A percentile compares a stretch with the other conserved stretches of the same genome.
phyloP scores from a whole-genome alignment of 306 rosid species.

The Dryas drummondii region DNA sequence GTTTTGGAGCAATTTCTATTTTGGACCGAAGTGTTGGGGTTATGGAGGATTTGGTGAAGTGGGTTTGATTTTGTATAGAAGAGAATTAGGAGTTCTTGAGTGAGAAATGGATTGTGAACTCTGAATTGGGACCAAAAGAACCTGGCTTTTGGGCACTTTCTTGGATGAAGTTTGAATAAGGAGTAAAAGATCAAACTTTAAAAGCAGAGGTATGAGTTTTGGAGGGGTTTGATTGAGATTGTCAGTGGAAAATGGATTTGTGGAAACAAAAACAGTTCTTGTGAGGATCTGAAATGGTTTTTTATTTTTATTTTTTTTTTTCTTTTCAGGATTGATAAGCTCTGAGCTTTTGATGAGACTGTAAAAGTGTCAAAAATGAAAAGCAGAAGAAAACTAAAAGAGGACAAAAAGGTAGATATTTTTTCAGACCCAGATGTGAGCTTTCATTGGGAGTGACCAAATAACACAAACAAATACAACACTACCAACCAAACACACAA shows the following conservation, averaged over 20 bases:
- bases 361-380: conserved; percentile 32
- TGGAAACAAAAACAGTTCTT: conserved; percentile 2
- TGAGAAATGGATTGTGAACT: not conserved
- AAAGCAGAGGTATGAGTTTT: not conserved
- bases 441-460: conserved; percentile 21
- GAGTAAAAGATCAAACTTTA: conserved; percentile 6
- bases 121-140: not conserved
- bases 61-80: conserved; percentile 10
- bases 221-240: not conserved
- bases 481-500: not conserved
- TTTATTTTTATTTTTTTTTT: not conserved
- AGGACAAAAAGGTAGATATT: conserved; percentile 38
- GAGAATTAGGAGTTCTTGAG: not conserved
- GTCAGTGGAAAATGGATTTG: not conserved
- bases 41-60: conserved; percentile 5
- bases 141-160: not conserved
- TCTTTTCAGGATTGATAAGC: not conserved
- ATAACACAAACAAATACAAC: not conserved
- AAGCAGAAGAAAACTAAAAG: conserved; percentile 13
- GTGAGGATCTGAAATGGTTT: conserved; percentile 27
- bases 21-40: conserved; percentile 3
- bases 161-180: not conserved
- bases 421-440: conserved; percentile 27
- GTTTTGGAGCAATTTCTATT: not conserved
- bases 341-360: conserved; percentile 28